These are phyloP conservation scores for Microsporum canis DNA, from an alignment of 2,329 filamentous ascomycete genomes.

Conservation along the genomic window DNA sequence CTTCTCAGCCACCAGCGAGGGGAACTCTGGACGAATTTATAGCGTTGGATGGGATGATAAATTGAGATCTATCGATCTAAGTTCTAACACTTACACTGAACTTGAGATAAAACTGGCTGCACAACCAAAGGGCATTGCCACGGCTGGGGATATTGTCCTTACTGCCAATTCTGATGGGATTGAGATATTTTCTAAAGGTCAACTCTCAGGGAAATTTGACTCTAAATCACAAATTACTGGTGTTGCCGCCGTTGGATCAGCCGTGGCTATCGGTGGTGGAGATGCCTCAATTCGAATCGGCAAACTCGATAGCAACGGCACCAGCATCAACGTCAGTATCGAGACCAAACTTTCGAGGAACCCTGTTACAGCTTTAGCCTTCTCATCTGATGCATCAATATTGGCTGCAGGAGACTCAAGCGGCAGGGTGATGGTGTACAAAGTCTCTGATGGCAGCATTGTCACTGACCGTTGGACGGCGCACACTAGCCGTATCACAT, in stretches of 20 bases:
- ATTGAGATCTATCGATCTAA: slow-evolving; percentile 64
- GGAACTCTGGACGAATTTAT: slow-evolving; percentile 51
- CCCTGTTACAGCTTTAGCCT: slow-evolving; percentile 66
- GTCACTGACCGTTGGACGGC: slow-evolving; percentile 70
- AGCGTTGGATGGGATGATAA: slow-evolving; percentile 93
- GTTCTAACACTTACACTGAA: slow-evolving; percentile 64
- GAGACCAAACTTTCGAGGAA: slow-evolving; percentile 59
- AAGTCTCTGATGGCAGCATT: slow-evolving; percentile 53
- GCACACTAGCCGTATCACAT: slow-evolving; percentile 57
- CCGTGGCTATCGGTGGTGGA: slow-evolving; percentile 65
- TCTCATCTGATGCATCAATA: slow-evolving; percentile 64
- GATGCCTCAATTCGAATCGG: slow-evolving; percentile 68
- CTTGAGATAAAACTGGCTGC: slow-evolving; percentile 55
- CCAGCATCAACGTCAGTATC: slow-evolving; percentile 46
- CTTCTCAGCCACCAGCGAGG: slow-evolving; percentile 47
- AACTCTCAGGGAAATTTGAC: slow-evolving; percentile 48
- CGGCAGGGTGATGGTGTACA: slow-evolving; percentile 81
- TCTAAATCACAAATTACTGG: slow-evolving; percentile 57
- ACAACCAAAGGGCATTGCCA: slow-evolving; percentile 66
- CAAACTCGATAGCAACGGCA: slow-evolving; percentile 46
- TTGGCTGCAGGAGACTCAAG: slow-evolving; percentile 72
- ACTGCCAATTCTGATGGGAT: slow-evolving; percentile 52
- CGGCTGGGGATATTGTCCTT: slow-evolving; percentile 42
- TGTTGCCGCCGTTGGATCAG: slow-evolving; percentile 56
- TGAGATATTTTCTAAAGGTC: slow-evolving; percentile 47